These are phyloP conservation scores for Centaurea solstitialis DNA, from an alignment of 129 eudicot genomes.

Conservation along the genomic window DNA sequence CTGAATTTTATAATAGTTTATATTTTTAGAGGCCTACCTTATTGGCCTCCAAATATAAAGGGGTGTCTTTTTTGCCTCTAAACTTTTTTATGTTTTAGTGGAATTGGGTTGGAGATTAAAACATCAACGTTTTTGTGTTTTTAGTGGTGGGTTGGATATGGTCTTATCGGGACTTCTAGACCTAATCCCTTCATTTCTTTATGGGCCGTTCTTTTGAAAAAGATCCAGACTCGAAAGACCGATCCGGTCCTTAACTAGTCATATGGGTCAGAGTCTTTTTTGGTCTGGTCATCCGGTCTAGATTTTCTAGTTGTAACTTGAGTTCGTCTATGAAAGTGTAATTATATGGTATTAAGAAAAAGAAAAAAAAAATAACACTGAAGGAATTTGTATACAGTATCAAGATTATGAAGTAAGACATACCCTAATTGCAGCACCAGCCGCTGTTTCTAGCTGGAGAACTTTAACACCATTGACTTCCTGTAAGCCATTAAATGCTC, in stretches of 20 bases:
- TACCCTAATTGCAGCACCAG: slow-evolving; percentile 99
- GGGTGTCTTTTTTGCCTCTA: too few relatives aligned
- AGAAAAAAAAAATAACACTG: background rate
- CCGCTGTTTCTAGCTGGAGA: slow-evolving; percentile 99
- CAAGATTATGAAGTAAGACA: background rate
- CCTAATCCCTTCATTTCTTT: background rate
- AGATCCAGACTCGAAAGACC: background rate
- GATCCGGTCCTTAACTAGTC: background rate
- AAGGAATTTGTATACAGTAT: background rate
- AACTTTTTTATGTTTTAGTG: too few relatives aligned
- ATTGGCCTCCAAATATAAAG: too few relatives aligned
- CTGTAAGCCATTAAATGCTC: slow-evolving; percentile 20
- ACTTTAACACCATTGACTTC: slow-evolving; percentile 93
- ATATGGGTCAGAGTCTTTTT: background rate
- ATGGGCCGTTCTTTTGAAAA: background rate
- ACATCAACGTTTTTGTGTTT: too few relatives aligned
- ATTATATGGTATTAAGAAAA: background rate
- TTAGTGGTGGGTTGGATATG: too few relatives aligned
- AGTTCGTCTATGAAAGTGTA: background rate
- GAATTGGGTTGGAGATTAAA: too few relatives aligned
- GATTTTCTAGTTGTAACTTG: too few relatives aligned
- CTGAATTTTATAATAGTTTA: too few relatives aligned
- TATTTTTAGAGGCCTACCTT: too few relatives aligned
- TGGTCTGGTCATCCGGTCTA: background rate
- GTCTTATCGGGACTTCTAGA: background rate